These are phyloP conservation scores for Picea sitchensis DNA, from an alignment of 75 land plant species.

Conservation along the genomic window DNA sequence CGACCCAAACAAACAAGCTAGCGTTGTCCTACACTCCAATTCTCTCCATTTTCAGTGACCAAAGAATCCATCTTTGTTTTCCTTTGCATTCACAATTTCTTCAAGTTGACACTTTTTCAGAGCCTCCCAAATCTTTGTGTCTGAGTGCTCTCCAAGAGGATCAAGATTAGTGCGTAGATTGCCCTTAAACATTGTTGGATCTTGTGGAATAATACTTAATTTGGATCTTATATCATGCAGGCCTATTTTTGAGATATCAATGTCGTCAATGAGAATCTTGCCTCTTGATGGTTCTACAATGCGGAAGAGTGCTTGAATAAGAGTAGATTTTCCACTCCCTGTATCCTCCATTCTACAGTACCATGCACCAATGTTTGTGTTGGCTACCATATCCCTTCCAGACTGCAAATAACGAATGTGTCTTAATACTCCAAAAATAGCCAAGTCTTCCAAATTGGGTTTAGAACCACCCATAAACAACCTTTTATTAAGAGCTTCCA, in stretches of 20 bases:
- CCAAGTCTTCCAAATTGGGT: too few relatives aligned
- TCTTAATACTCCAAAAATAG: too few relatives aligned
- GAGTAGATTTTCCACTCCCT: conserved; percentile 85
- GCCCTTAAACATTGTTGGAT: conserved; percentile 81
- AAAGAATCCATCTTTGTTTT: too few relatives aligned
- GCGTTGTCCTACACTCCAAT: conserved; percentile 28
- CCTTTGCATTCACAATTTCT: conserved; percentile 13
- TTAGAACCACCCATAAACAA: neutral
- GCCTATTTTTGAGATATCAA: conserved; percentile 29
- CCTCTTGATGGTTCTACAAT: conserved; percentile 69
- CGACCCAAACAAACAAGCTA: conserved; percentile 20
- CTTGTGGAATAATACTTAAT: conserved; percentile 86
- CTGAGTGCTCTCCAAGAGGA: conserved; percentile 64
- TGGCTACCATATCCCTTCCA: too few relatives aligned
- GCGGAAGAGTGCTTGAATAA: conserved; percentile 74
- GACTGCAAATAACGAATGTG: too few relatives aligned
- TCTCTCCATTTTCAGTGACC: conserved; percentile 35
- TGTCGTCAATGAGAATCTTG: neutral
- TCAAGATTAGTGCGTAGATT: conserved; percentile 73
- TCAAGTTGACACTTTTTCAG: conserved; percentile 60
- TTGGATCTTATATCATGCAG: conserved; percentile 61
- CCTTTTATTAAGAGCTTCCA: conserved; percentile 68
- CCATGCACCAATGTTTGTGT: too few relatives aligned
- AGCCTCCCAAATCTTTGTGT: conserved; percentile 82
- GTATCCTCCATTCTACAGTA: conserved; percentile 44